Evolutionary conservation across 2,329 filamentous ascomycete genomes (phyloP).

Genomic region (Colletotrichum sp.): DNA sequence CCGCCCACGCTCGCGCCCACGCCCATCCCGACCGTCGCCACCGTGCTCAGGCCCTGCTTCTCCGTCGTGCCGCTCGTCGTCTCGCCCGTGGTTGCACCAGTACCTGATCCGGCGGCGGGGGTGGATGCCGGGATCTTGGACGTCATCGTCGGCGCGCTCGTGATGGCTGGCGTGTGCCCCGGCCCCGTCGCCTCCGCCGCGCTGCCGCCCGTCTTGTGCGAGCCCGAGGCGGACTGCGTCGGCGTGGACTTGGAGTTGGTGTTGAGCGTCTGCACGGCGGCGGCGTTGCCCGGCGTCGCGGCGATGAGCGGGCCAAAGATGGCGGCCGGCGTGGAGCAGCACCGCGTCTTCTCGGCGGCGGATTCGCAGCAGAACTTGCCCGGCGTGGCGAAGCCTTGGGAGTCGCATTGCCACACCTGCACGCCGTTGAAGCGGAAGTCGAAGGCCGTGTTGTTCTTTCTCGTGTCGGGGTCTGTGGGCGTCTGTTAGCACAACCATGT

Average conservation of each 20-base stretch:
- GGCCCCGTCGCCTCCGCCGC: neutral
- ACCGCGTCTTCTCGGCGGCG: constrained; percentile 16
- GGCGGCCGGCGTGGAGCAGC: constrained; percentile 8
- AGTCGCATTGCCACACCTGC: constrained; percentile 17
- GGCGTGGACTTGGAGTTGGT: neutral
- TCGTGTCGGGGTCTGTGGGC: constrained; percentile 7
- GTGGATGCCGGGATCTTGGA: neutral
- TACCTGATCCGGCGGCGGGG: neutral
- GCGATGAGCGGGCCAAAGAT: constrained; percentile 13
- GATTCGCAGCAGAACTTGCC: constrained; percentile 21
- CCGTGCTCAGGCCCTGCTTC: neutral
- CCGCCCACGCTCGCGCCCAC: constrained; percentile 11
- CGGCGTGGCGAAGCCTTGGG: neutral
- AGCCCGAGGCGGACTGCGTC: neutral
- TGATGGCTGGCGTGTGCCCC: neutral
- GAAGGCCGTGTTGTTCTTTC: neutral
- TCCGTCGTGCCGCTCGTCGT: neutral
- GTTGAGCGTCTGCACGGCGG: constrained; percentile 7
- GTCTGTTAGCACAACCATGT: neutral
- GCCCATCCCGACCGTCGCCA: constrained; percentile 6
- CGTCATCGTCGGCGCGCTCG: neutral
- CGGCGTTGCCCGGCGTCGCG: constrained; percentile 11
- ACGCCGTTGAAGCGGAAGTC: constrained; percentile 20
- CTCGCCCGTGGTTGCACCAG: neutral
- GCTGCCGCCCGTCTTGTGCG: neutral